Evolutionary conservation across 371 early-diverging fungal species (phyloP).

Genomic region (Apophysomyces ossiformis): DNA sequence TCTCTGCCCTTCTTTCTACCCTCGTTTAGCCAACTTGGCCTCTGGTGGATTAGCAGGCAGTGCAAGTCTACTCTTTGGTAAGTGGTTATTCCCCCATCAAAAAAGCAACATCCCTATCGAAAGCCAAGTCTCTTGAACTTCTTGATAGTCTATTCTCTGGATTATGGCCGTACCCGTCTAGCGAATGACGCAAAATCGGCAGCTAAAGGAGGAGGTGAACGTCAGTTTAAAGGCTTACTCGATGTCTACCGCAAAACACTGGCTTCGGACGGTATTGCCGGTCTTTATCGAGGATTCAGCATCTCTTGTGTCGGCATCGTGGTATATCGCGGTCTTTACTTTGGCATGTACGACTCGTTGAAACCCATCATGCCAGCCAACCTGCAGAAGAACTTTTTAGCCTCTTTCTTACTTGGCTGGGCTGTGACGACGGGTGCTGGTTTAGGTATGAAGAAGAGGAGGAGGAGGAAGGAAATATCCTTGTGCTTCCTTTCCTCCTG

Average conservation of each 20-base stretch:
- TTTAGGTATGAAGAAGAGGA: conserved; percentile 32
- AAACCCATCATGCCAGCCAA: conserved; percentile 65
- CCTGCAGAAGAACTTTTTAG: conserved; percentile 57
- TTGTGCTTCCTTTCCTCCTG: too few species aligned
- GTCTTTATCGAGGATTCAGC: conserved; percentile 81
- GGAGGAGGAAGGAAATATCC: too few species aligned
- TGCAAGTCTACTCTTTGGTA: neutral
- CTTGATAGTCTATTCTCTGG: conserved; percentile 69
- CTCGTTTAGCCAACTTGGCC: neutral
- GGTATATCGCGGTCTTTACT: conserved; percentile 79
- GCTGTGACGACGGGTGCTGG: conserved; percentile 72
- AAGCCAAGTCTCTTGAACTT: too few species aligned
- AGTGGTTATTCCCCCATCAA: neutral
- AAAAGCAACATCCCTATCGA: too few species aligned
- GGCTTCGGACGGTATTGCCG: conserved; percentile 67
- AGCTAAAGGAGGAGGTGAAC: conserved; percentile 62
- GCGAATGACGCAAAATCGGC: conserved; percentile 72
- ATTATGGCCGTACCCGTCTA: conserved; percentile 86
- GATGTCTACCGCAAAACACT: conserved; percentile 75
- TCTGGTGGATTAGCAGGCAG: neutral
- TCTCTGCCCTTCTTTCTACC: too few species aligned
- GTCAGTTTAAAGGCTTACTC: conserved; percentile 76
- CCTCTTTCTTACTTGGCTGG: conserved; percentile 69
- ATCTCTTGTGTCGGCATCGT: conserved; percentile 76
- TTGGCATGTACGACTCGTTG: conserved; percentile 78